Evolutionary conservation across 1,284 basidiomycete genomes (phyloP).

Genomic region (Sporisorium graminicola): DNA sequence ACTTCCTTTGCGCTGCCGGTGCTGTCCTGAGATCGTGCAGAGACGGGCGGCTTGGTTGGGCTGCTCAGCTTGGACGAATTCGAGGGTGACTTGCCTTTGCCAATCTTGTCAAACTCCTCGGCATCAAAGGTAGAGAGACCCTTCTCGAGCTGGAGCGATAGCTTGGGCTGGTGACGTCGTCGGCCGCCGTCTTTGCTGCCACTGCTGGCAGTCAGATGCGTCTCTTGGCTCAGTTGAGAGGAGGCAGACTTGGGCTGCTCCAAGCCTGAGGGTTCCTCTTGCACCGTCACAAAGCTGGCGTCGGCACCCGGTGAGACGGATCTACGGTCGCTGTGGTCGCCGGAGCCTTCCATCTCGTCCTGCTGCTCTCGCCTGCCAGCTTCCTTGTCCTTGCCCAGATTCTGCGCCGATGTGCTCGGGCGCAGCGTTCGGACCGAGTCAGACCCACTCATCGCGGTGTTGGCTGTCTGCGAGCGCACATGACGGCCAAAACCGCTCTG

Average conservation of each 20-base stretch:
- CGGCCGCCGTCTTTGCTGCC: slow-evolving; percentile 28
- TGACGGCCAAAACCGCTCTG: slow-evolving; percentile 51
- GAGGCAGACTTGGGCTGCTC: slow-evolving; percentile 46
- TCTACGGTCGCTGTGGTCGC: slow-evolving; percentile 25
- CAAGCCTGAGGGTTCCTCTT: slow-evolving; percentile 21
- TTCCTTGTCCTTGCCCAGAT: slow-evolving; percentile 29
- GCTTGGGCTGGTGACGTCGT: slow-evolving; percentile 51
- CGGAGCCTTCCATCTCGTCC: slow-evolving; percentile 7
- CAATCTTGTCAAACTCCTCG: slow-evolving; percentile 55
- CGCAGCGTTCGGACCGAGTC: slow-evolving; percentile 57
- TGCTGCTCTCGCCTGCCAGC: slow-evolving; percentile 1
- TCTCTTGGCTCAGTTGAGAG: slow-evolving; percentile 44
- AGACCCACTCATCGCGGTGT: slow-evolving; percentile 30
- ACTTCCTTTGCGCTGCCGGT: slow-evolving; percentile 22
- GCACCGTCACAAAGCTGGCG: slow-evolving; percentile 40
- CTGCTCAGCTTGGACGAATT: slow-evolving; percentile 20
- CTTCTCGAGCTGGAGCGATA: slow-evolving; percentile 63
- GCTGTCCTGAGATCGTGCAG: slow-evolving; percentile 32
- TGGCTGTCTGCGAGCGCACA: slow-evolving; percentile 42
- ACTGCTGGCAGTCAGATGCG: slow-evolving; percentile 37
- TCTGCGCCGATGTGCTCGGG: slow-evolving; percentile 54
- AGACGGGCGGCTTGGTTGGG: slow-evolving; percentile 33
- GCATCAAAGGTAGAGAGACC: slow-evolving; percentile 61
- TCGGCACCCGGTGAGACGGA: slow-evolving; percentile 31
- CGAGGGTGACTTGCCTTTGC: slow-evolving; percentile 34